These are phyloP conservation scores for Centella asiatica DNA, from an alignment of 129 eudicot species.

Conservation along the genomic window DNA sequence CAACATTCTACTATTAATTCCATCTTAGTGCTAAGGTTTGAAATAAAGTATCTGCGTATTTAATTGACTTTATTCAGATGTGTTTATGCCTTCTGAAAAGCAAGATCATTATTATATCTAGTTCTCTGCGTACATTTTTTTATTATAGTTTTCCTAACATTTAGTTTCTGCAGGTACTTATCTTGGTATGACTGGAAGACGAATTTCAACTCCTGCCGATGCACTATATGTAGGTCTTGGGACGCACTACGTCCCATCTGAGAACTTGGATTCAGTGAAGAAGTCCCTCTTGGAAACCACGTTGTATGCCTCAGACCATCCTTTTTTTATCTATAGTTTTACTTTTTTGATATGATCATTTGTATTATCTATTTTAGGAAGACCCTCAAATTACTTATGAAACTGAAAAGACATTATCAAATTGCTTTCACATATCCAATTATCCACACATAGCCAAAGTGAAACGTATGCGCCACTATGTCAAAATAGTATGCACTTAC, in stretches of 20 bases:
- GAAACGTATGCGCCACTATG: too few species aligned
- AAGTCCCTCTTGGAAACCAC: constrained; percentile 49
- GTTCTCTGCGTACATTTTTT: not conserved
- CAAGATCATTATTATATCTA: not conserved
- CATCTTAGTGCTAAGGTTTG: too few species aligned
- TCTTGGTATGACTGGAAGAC: constrained; percentile 91
- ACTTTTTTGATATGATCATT: not conserved
- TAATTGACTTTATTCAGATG: too few species aligned
- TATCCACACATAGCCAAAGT: not conserved
- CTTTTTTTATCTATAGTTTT: not conserved
- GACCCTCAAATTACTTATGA: not conserved
- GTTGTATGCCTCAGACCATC: constrained; percentile 46
- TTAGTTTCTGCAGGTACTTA: constrained; percentile 57
- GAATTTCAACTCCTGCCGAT: constrained; percentile 83
- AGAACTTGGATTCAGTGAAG: constrained; percentile 57
- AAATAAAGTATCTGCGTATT: too few species aligned
- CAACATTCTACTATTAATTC: not conserved
- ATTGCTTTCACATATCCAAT: too few species aligned
- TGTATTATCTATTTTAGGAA: not conserved
- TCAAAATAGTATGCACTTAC: too few species aligned
- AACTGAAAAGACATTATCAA: not conserved
- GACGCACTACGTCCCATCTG: constrained; percentile 80
- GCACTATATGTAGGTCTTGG: constrained; percentile 91
- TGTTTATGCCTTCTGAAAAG: too few species aligned
- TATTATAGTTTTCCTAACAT: not conserved